These are phyloP conservation scores for Ophiostoma perfectum DNA, from an alignment of 2,329 filamentous ascomycete species.

Conservation along the genomic window DNA sequence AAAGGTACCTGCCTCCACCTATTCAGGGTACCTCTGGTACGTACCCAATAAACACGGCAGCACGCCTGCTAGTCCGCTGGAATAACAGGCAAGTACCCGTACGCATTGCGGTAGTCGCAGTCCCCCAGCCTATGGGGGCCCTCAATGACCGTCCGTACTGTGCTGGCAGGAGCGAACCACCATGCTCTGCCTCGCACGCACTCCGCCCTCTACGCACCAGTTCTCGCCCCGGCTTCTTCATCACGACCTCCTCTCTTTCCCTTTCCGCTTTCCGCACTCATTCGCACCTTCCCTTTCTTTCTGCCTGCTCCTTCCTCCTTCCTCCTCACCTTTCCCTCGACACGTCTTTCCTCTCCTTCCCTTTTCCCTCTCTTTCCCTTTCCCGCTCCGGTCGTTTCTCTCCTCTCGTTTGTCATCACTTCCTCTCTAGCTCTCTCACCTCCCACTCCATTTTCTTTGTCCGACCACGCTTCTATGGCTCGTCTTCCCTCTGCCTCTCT, in stretches of 20 bases:
- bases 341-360: background rate
- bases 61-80: background rate
- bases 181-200: conserved; percentile 12
- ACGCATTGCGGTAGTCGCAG: background rate
- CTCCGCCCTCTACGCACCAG: background rate
- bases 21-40: background rate
- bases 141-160: background rate
- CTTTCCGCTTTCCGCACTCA: conserved; percentile 13
- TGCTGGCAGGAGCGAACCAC: conserved; percentile 9
- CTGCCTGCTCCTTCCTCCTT: conserved; percentile 4
- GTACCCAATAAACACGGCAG: background rate
- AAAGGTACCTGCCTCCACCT: conserved; percentile 2
- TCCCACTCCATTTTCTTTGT: background rate
- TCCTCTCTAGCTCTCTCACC: background rate
- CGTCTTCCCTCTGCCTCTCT: background rate
- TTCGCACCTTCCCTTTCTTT: conserved; percentile 10
- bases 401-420: conserved; percentile 6
- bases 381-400: background rate
- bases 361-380: conserved; percentile 1
- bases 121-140: background rate
- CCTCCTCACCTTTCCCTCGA: conserved; percentile 14
- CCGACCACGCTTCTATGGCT: background rate
- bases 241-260: conserved; percentile 10
- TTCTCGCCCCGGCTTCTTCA: conserved; percentile 15
- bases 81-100: conserved; percentile 13